Percentiles rank a stretch among this genome's conserved stretches.
These are phyloP conservation scores for Eurotiales sp. DNA, from an alignment of 2,329 filamentous ascomycete species.

Conservation along the genomic window DNA sequence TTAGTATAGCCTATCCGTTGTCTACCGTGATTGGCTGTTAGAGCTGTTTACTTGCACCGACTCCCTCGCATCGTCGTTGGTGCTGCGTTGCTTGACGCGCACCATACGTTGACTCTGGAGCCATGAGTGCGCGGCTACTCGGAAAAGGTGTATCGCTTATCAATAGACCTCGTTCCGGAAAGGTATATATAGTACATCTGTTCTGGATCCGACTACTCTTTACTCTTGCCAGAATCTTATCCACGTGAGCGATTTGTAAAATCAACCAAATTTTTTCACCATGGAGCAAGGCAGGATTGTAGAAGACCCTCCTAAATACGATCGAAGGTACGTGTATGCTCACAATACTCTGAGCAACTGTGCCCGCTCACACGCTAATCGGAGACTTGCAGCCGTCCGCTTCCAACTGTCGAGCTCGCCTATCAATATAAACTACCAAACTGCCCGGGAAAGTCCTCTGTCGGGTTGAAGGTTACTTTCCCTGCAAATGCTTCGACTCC, in stretches of 20 bases:
- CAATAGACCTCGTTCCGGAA: not conserved
- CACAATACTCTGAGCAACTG: not conserved
- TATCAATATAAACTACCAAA: constrained; percentile 37
- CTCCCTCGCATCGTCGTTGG: no score
- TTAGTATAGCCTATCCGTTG: constrained; percentile 1
- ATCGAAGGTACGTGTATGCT: constrained; percentile 8
- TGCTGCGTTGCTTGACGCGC: not conserved
- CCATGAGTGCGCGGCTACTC: not conserved
- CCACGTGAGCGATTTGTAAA: constrained; percentile 1
- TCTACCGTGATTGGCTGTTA: not conserved
- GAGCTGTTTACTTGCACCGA: no score
- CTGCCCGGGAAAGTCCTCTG: constrained; percentile 38
- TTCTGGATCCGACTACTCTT: not conserved
- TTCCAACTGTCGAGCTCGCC: constrained; percentile 24
- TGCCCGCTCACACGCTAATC: constrained; percentile 1
- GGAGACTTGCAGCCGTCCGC: constrained; percentile 23
- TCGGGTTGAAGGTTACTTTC: constrained; percentile 37
- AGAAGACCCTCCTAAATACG: constrained; percentile 6
- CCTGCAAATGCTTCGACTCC: constrained; percentile 41
- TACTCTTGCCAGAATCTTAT: not conserved
- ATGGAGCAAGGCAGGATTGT: constrained; percentile 8
- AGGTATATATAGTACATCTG: constrained; percentile 4
- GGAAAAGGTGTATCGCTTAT: not conserved
- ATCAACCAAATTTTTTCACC: not conserved
- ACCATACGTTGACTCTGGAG: not conserved